Evolutionary conservation across 345 rosid species (phyloP), one percentile per base, ranked within the genome.

Genomic region (Camelina laxa): DNA sequence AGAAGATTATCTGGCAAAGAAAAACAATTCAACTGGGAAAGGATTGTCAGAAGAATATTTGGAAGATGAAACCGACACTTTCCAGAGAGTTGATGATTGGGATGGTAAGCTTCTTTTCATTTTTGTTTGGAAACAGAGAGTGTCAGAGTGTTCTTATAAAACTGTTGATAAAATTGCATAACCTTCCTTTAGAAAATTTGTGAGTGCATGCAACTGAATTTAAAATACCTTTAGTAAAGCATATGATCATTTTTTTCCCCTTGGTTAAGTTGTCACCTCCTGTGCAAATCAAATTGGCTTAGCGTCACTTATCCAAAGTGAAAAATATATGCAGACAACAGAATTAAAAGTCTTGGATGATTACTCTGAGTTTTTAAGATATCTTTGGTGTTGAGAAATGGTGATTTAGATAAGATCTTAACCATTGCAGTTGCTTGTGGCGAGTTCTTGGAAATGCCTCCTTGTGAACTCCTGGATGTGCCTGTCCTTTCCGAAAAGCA

Each of bases 31-130:
- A 5, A 67, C 60, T 68, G 83, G 58, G 68, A 85, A 77, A 74
- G 59, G 73, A 78, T 69, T 89, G 82, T 85, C 93, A 14, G 84
- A 84, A 41, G 96, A 87, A 68, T 89, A 80, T 84, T 68, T 85
- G 81, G 98, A 91, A 85, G 87, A 86, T 82, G 98, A 88, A 19
- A 77, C 81, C 1, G 93, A 90, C 72, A 72, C 79, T 79, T 87
- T 84, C 58, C 85, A 81, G 73, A 77, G 61, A 56, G 96, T 80
- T 61, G 87, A 89, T 87, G 94, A 93, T 69, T 89, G 91, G 92
- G 97, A 93, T 73, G 98, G 98, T 93, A 88, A 19, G 61, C 41
- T 79, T 71, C 67, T 76, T 75, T 60, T 72, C 38, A 38, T 48
- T 33, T 65, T 36, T 67, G 68, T 63, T 79, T 54, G 66, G 60